Evolutionary conservation across 305 asterid genomes (phyloP).

Genomic region (Fraxinus floribunda): DNA sequence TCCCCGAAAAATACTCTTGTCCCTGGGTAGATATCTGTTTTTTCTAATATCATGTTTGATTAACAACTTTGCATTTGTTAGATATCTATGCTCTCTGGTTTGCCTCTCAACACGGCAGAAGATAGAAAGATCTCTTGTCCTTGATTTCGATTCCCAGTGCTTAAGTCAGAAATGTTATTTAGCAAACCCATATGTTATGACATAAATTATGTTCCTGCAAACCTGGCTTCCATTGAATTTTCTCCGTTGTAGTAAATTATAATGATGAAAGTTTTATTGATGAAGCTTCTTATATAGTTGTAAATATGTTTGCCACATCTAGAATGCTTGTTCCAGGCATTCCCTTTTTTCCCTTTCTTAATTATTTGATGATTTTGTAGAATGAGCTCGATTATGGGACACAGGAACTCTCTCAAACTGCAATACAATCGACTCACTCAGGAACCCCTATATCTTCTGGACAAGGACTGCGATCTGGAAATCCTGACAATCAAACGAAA

Average conservation of each 20-base stretch:
- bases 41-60: neutral
- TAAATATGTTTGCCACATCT: neutral
- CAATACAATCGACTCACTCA: slow-evolving; percentile 30
- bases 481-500: neutral
- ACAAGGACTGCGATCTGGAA: slow-evolving; percentile 38
- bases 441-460: slow-evolving; percentile 39
- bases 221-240: neutral
- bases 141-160: neutral
- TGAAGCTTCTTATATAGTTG: neutral
- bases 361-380: slow-evolving; percentile 28
- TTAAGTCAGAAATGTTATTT: neutral
- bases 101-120: neutral
- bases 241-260: neutral
- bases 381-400: slow-evolving; percentile 48
- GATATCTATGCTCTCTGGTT: neutral
- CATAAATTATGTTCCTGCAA: neutral
- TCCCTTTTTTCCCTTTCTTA: neutral
- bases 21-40: neutral
- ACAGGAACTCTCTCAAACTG: slow-evolving; percentile 38
- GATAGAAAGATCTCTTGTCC: neutral
- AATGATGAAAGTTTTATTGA: neutral
- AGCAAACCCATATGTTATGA: neutral
- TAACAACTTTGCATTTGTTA: neutral
- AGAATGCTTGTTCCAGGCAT: neutral
- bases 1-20: neutral